Evolutionary conservation across 202 grass and related monocot species (phyloP).

Genomic region (Setaria viridis): DNA sequence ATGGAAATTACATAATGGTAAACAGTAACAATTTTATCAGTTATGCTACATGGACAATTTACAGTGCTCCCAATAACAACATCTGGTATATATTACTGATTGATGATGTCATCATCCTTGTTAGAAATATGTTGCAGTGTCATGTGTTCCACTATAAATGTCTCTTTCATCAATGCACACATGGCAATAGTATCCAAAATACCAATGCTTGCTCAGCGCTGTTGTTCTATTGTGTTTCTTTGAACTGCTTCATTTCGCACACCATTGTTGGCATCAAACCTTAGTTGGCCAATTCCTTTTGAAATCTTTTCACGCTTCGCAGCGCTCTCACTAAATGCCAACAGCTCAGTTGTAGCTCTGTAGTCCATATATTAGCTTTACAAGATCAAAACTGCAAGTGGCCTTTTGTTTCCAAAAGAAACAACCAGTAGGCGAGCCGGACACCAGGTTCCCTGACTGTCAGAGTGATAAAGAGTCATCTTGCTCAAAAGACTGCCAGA

Average conservation of each 20-base stretch:
- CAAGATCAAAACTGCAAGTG: slow-evolving; percentile 1
- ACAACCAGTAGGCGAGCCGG: not conserved
- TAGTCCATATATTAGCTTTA: not conserved
- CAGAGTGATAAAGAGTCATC: not conserved
- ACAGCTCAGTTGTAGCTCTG: not conserved
- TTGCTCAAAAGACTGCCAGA: too few species aligned
- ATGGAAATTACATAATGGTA: slow-evolving; percentile 35
- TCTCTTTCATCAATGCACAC: not conserved
- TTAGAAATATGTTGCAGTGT: not conserved
- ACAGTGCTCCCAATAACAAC: not conserved
- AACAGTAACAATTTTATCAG: slow-evolving; percentile 38
- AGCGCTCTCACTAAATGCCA: not conserved
- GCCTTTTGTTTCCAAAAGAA: not conserved
- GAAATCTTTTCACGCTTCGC: not conserved
- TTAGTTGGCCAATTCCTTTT: not conserved
- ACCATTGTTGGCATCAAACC: not conserved
- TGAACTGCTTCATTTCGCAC: not conserved
- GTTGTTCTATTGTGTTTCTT: slow-evolving; percentile 1
- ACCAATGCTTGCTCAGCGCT: not conserved
- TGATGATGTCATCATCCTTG: slow-evolving; percentile 20
- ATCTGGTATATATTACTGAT: not conserved
- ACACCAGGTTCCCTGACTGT: not conserved
- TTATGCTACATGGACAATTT: not conserved
- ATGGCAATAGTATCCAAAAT: not conserved
- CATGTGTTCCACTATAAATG: slow-evolving; percentile 12